phyloP scores from a whole-genome alignment of 352 stramenopile genomes.

The Globisporangium uncinulatum region DNA sequence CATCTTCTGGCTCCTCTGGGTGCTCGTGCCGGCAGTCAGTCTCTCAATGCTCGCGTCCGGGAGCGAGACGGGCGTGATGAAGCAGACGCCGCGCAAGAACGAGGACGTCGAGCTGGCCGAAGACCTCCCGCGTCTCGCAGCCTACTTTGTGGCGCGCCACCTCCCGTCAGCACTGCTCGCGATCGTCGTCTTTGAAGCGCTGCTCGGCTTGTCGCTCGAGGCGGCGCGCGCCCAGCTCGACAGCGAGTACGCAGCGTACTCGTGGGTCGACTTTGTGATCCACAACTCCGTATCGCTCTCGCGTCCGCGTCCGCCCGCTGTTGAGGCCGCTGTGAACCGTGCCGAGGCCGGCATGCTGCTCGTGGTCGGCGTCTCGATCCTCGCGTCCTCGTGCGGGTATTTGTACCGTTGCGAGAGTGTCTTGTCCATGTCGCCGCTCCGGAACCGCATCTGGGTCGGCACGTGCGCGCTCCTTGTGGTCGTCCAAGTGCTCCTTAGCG shows the following conservation, averaged over 20 bases:
- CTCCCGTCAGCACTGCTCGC: slow-evolving; percentile 51
- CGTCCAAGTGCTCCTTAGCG: slow-evolving; percentile 43
- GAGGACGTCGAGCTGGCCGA: slow-evolving; percentile 57
- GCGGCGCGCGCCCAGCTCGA: slow-evolving; percentile 18
- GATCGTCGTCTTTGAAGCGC: slow-evolving; percentile 62
- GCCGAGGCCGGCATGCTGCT: slow-evolving; percentile 75
- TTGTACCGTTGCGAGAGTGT: slow-evolving; percentile 76
- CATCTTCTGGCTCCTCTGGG: slow-evolving; percentile 82
- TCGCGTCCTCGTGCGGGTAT: slow-evolving; percentile 69
- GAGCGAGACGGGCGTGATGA: slow-evolving; percentile 73
- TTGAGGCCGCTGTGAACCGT: slow-evolving; percentile 59
- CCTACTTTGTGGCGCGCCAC: slow-evolving; percentile 72
- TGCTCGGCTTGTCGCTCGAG: slow-evolving; percentile 63
- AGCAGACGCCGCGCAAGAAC: slow-evolving; percentile 82
- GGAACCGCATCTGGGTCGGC: slow-evolving; percentile 63
- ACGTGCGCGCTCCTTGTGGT: slow-evolving; percentile 31
- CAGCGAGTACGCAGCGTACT: slow-evolving; percentile 24
- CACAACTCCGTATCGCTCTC: slow-evolving; percentile 37
- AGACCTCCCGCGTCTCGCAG: slow-evolving; percentile 45
- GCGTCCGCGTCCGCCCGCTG: slow-evolving; percentile 34
- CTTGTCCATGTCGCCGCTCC: slow-evolving; percentile 52
- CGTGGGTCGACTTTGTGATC: slow-evolving; percentile 64
- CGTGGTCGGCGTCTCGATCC: slow-evolving; percentile 53
- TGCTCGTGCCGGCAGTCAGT: slow-evolving; percentile 68
- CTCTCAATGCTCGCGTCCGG: slow-evolving; percentile 73